Percentiles rank a stretch among this genome's conserved stretches.
phyloP scores from a whole-genome alignment of 176 grass and related monocot species.

The Avena atlantica region DNA sequence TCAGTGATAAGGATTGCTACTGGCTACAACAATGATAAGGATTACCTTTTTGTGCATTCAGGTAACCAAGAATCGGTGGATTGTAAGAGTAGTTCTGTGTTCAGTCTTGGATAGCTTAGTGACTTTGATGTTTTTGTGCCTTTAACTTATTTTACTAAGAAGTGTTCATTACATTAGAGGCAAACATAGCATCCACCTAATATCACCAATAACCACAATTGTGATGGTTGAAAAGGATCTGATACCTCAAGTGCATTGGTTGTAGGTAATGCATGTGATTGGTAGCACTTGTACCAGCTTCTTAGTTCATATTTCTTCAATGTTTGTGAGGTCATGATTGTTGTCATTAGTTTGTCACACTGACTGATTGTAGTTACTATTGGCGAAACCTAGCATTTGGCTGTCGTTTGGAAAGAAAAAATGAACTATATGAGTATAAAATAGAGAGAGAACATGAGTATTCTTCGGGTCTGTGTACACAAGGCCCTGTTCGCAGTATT shows the following conservation, averaged over 20 bases:
- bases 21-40: not conserved
- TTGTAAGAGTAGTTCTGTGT: not conserved
- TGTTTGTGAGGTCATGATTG: not conserved
- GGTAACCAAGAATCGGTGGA: slow-evolving; percentile 16
- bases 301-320: not conserved
- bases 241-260: not conserved
- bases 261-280: not conserved
- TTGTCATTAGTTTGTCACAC: not conserved
- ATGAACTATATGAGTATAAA: not conserved
- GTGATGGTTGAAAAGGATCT: not conserved
- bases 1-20: no score
- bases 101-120: not conserved
- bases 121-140: not conserved
- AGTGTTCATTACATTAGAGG: not conserved
- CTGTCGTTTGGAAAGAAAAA: slow-evolving; percentile 8
- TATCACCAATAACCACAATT: not conserved
- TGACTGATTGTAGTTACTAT: not conserved
- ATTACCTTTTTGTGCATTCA: slow-evolving; percentile 13
- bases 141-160: not conserved
- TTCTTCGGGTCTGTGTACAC: not conserved
- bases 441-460: not conserved
- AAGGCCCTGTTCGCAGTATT: no score
- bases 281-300: not conserved
- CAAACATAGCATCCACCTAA: not conserved
- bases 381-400: slow-evolving; percentile 9